A percentile compares a stretch with the other conserved stretches of the same genome.
Conservation (phyloP, 1,139 yeast species). For the Ogataea hybrid region DNA sequence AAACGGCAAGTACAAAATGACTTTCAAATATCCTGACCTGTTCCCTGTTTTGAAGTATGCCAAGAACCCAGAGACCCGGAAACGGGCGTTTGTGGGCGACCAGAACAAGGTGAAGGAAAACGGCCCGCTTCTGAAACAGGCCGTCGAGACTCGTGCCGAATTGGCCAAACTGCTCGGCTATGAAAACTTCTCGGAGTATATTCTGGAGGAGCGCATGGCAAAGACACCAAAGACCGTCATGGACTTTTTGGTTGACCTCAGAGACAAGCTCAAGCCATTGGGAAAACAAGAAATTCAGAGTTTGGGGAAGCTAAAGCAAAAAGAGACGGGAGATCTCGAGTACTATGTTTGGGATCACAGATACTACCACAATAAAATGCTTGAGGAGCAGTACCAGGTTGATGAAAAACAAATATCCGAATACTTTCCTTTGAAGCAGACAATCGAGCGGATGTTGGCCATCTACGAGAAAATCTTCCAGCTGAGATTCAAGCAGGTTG, state of each 20-base stretch:
- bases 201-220: conserved; percentile 79
- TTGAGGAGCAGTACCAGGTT: conserved; percentile 68
- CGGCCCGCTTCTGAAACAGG: conserved; percentile 55
- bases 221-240: conserved; percentile 59
- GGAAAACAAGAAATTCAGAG: conserved; percentile 48
- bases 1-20: conserved; percentile 53
- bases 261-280: conserved; percentile 52
- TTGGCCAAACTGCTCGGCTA: conserved; percentile 67
- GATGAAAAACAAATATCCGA: conserved; percentile 72
- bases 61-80: conserved; percentile 59
- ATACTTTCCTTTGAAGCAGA: conserved; percentile 71
- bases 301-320: conserved; percentile 50
- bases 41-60: conserved; percentile 77
- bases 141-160: conserved; percentile 58
- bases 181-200: conserved; percentile 62
- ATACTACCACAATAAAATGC: conserved; percentile 60
- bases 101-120: conserved; percentile 66
- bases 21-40: conserved; percentile 78
- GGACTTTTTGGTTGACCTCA: conserved; percentile 60
- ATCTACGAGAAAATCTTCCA: conserved; percentile 69
- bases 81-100: conserved; percentile 60
- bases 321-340: conserved; percentile 41
- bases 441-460: conserved; percentile 64
- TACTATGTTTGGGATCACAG: conserved; percentile 75
- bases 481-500: conserved; percentile 57